Evolutionary conservation across 164 flowering plant genomes (phyloP), one percentile per base, ranked within the genome.

Genomic region (Nymphaea thermarum): DNA sequence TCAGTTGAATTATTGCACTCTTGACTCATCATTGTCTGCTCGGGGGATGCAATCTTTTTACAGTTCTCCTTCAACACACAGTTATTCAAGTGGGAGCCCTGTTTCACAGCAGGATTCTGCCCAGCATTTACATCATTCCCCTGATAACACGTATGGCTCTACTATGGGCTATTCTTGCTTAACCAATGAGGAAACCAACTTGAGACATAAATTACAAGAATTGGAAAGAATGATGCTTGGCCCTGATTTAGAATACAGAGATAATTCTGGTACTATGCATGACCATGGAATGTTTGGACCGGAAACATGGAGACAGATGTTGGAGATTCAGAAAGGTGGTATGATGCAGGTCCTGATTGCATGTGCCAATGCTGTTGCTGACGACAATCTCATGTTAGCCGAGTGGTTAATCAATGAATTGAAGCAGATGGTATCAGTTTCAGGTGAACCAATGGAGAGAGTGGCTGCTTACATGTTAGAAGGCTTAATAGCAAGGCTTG

Each of bases 401-500:
- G 89, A 85, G 36, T 83, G 84, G 82, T 76, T 84, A 74, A 81
- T 88, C 71, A 68, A 79, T 36, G 86, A 80, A 66, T 69, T 86
- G 70, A 86, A 82, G 43, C 80, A 76, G 65, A 82, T 88, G 89
- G 96, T 90, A 10, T 90, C 96, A 17, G 93, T 90, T 42, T 86
- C 83, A 12, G 96, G 93, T 12, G 87, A 86, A 43, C 96, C 96
- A 41, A 71, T 87, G 42, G 87, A 89, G 66, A 75, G 96, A 42
- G 70, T 89, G 57, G 96, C 87, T 61, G 96, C 96, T 3, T 90
- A 90, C 77, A 77, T 87, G 86, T 66, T 85, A 76, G 96, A 90
- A 77, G 93, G 91, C 25, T 83, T 90, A 12, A 77, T 86, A 17
- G 93, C 96, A 7, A 79, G 81, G 77, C 69, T 84, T 69, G 78